Percentiles rank a stretch among this genome's conserved stretches.
Evolutionary conservation across 371 early-diverging fungal species (phyloP).

Genomic region (Cladochytrium tenue): DNA sequence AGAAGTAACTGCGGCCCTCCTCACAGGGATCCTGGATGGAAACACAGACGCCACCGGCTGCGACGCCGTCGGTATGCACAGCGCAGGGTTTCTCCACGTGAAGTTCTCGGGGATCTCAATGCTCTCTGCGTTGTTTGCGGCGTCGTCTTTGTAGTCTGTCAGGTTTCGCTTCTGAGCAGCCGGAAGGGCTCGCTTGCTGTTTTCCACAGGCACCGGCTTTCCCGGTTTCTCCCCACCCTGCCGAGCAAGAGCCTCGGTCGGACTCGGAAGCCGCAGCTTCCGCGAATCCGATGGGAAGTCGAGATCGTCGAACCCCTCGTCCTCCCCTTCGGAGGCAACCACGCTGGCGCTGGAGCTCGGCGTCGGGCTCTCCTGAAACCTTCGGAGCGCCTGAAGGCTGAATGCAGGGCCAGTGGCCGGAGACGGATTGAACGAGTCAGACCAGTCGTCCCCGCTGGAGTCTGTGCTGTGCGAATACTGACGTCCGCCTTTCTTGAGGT

Average conservation of each 20-base stretch:
- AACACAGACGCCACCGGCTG: neutral
- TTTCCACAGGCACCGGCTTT: neutral
- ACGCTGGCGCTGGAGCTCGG: conserved; percentile 41
- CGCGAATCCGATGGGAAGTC: conserved; percentile 32
- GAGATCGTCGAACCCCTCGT: conserved; percentile 48
- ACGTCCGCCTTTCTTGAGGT: neutral
- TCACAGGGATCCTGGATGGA: too few relatives aligned
- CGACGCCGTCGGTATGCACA: neutral
- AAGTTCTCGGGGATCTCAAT: conserved; percentile 26
- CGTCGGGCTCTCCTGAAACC: conserved; percentile 31
- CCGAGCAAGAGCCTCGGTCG: neutral
- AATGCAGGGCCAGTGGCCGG: neutral
- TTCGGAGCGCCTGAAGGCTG: conserved; percentile 1
- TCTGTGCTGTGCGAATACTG: neutral
- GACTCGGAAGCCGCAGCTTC: conserved; percentile 1
- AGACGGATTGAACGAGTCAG: neutral
- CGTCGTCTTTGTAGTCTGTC: neutral
- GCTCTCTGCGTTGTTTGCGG: neutral
- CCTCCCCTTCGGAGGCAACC: conserved; percentile 39
- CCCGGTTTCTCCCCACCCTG: neutral
- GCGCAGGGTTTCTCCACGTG: conserved; percentile 4
- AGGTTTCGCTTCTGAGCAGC: neutral
- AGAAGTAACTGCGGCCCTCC: too few relatives aligned
- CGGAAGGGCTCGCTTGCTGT: neutral
- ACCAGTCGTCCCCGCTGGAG: neutral